Conservation (phyloP, 148 eudicot genomes). For the Cornus kousa region DNA sequence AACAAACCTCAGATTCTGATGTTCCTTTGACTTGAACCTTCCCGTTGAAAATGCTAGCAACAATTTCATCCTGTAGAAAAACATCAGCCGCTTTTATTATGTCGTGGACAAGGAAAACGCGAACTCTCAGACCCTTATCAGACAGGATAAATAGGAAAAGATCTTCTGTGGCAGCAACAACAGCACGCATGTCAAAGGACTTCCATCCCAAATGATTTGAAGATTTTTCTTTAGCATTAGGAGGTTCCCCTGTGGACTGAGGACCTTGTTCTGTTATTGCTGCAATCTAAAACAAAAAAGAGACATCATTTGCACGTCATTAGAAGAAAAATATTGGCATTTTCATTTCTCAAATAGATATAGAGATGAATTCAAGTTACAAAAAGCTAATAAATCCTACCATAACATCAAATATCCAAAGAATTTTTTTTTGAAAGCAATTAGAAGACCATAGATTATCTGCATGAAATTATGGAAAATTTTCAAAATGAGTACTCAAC, state of each 20-base stretch:
- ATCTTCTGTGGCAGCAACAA: constrained; percentile 94
- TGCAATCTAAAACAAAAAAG: constrained; percentile 52
- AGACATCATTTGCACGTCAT: constrained; percentile 1
- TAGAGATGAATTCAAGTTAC: neutral
- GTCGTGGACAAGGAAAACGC: constrained; percentile 72
- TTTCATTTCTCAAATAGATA: neutral
- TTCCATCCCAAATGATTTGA: constrained; percentile 68
- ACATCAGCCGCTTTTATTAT: constrained; percentile 71
- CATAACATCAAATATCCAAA: neutral
- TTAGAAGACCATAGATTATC: neutral
- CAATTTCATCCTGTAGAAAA: constrained; percentile 58
- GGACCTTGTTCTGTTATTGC: constrained; percentile 86
- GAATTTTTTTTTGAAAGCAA: no score
- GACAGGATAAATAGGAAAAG: constrained; percentile 74
- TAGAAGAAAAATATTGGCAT: neutral
- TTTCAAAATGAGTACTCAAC: neutral
- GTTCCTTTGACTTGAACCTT: constrained; percentile 22
- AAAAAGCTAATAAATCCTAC: neutral
- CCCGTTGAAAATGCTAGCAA: constrained; percentile 32
- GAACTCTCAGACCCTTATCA: constrained; percentile 79
- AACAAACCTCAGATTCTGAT: constrained; percentile 55
- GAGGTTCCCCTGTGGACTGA: constrained; percentile 40
- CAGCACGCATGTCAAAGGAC: constrained; percentile 74
- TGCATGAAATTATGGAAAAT: neutral
- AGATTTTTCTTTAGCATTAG: constrained; percentile 31